These are phyloP conservation scores for Arthrinium puccinioides DNA, from an alignment of 2,329 filamentous ascomycete species.

Conservation along the genomic window DNA sequence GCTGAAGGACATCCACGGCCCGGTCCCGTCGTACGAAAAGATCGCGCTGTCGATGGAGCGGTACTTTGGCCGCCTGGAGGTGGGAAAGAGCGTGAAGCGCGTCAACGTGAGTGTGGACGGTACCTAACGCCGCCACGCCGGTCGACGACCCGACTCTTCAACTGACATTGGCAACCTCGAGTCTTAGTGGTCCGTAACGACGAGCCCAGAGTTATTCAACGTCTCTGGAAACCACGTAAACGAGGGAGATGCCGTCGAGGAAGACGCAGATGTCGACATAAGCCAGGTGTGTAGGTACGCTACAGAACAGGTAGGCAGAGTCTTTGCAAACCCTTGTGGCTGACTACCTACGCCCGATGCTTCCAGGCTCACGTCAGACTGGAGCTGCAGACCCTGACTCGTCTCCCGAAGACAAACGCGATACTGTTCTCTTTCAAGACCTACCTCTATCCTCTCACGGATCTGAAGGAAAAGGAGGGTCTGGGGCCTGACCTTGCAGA, in stretches of 20 bases:
- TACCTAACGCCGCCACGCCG: not conserved
- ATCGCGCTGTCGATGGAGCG: constrained; percentile 48
- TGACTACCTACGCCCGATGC: too few species aligned
- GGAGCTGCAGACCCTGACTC: constrained; percentile 44
- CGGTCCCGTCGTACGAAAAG: constrained; percentile 47
- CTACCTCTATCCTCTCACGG: constrained; percentile 39
- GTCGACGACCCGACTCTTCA: too few species aligned
- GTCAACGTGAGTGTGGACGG: constrained; percentile 34
- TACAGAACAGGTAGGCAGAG: not conserved
- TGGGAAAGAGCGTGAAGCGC: constrained; percentile 41
- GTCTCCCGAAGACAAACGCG: constrained; percentile 37
- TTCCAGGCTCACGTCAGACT: constrained; percentile 34
- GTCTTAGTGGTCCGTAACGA: constrained; percentile 2
- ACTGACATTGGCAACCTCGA: not conserved
- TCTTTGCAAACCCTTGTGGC: not conserved
- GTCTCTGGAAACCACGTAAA: constrained; percentile 29
- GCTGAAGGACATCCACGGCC: constrained; percentile 41
- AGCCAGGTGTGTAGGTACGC: constrained; percentile 19
- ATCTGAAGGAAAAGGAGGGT: constrained; percentile 43
- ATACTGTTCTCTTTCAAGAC: constrained; percentile 51
- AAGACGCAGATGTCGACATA: constrained; percentile 30
- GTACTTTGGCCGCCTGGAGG: constrained; percentile 40
- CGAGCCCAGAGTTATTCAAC: constrained; percentile 30
- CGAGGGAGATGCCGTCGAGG: constrained; percentile 21
- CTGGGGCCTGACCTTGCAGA: constrained; percentile 38